These are phyloP conservation scores for Limnanthes douglasii DNA, from an alignment of 345 rosid species.

Conservation along the genomic window DNA sequence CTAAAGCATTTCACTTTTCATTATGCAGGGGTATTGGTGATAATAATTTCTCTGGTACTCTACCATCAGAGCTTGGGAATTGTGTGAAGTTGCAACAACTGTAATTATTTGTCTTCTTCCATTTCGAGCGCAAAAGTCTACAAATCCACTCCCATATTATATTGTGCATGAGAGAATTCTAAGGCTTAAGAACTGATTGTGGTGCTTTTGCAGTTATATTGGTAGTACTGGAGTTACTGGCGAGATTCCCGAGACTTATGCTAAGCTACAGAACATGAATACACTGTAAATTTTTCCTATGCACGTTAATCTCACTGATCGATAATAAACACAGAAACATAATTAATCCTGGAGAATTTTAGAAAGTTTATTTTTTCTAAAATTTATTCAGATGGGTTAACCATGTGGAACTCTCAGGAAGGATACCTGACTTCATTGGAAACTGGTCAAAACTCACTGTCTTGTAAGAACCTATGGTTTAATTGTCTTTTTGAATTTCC, in stretches of 20 bases:
- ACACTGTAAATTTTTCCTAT: too few relatives aligned
- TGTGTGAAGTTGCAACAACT: conserved; percentile 13
- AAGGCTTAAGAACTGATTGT: background rate
- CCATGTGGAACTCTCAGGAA: conserved; percentile 43
- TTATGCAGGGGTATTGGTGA: conserved; percentile 12
- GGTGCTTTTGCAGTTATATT: conserved; percentile 22
- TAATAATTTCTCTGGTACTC: conserved; percentile 18
- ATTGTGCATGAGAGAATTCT: background rate
- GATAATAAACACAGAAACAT: too few relatives aligned
- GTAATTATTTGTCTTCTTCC: conserved; percentile 8
- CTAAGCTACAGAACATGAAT: too few relatives aligned
- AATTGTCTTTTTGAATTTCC: background rate
- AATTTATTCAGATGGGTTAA: conserved; percentile 38
- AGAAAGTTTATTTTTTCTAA: too few relatives aligned
- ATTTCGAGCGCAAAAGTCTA: background rate
- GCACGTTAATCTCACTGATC: too few relatives aligned
- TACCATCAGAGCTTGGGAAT: conserved; percentile 20
- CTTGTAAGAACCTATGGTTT: conserved; percentile 21
- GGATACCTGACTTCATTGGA: conserved; percentile 56
- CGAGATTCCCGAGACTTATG: conserved; percentile 33
- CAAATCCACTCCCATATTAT: background rate
- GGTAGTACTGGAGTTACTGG: conserved; percentile 44
- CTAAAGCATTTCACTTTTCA: too few relatives aligned
- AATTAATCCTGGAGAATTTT: too few relatives aligned
- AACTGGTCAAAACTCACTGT: conserved; percentile 33